Base-by-base conservation (phyloP, 352 stramenopile species). In the Paralagenidium karlingii region DNA sequence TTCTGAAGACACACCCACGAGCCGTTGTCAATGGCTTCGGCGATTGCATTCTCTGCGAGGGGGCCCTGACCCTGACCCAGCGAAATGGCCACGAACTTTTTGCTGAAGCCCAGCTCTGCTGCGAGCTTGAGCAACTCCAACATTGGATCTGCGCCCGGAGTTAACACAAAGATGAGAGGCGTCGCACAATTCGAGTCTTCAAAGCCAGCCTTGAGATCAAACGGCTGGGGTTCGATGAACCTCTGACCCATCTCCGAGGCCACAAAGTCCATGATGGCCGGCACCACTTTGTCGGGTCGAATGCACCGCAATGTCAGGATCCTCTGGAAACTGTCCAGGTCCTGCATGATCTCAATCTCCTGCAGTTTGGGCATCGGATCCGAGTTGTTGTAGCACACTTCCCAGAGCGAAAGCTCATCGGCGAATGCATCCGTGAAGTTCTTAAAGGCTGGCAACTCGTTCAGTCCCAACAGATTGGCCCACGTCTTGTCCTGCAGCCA, bases 1-100 rank as follows among this genome's bases (percentile, higher is more conserved):
- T 98, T 98, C 63, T 97, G 89, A 0, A 98, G 59, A 49, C 79
- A 96, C 11, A 98, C 90, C 92, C 92, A 98, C 11, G 82, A 90
- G 27, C 82, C 92, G 21, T 91, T 96, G 52, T 94, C 79, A 11
- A 91, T 85, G 0, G 84, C 92, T 25, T 96, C 83, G 1, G 88
- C 76, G 42, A 98, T 97, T 16, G 89, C 69, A 27, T 92, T 82
- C 41, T 93, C 79, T 0, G 93, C 93, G 3, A 97, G 83, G 0
- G 82, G 65, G 0, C 88, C 92, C 52, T 98, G 92, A 1, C 90
- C 92, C 51, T 98, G 92, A 12, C 92, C 92, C 7, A 98, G 59
- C 15, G 84, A 96, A 37, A 98, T 96, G 1, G 82, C 82, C 8
- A 95, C 66, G 25, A 97, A 81, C 37, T 96, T 94, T 44, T 95